Base-by-base conservation (phyloP, 2,329 filamentous ascomycete species). In the Pseudocercospora vitis region DNA sequence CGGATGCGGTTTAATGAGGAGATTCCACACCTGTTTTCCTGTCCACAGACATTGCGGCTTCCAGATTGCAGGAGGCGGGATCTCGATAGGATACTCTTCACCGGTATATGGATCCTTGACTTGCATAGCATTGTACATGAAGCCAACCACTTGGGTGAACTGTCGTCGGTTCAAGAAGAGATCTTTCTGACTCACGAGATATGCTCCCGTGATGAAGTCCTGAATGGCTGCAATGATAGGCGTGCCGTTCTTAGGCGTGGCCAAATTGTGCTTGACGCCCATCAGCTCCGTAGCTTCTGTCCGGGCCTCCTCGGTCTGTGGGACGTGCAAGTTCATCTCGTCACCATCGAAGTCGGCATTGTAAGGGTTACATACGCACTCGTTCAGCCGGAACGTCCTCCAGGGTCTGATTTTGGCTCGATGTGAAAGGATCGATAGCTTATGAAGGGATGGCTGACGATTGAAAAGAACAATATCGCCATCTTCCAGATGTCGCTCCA, bases 271-370 rank as follows among this genome's bases (percentile, higher is more conserved):
- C 74, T 96, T 96, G 52, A 99, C 91, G 35, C 94, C 94, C 94
- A 99, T 99, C 44, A 99, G 76, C 62, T 92, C 91, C 65, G 95
- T 95, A 0, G 94, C 94, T 73, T 99, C 94, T 2, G 92, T 89
- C 53, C 94, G 83, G 8, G 94, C 92, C 73, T 99, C 94, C 74
- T 99, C 94, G 0, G 94, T 97, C 70, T 99, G 94, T 2, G 94
- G 94, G 12, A 99, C 91, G 73, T 99, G 94, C 44, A 99, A 75
- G 65, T 99, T 99, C 94, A 99, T 99, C 72, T 99, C 94, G 65
- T 99, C 94, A 56, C 94, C 94, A 66, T 99, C 94, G 63, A 99
- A 99, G 81, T 99, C 94, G 52, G 94, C 94, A 65, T 99, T 99
- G 78, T 99, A 99, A 3, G 94, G 94, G 57, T 88, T 91, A 73